Base-by-base conservation (phyloP, 2,329 filamentous ascomycete species). In the Celoporthe dispersa region DNA sequence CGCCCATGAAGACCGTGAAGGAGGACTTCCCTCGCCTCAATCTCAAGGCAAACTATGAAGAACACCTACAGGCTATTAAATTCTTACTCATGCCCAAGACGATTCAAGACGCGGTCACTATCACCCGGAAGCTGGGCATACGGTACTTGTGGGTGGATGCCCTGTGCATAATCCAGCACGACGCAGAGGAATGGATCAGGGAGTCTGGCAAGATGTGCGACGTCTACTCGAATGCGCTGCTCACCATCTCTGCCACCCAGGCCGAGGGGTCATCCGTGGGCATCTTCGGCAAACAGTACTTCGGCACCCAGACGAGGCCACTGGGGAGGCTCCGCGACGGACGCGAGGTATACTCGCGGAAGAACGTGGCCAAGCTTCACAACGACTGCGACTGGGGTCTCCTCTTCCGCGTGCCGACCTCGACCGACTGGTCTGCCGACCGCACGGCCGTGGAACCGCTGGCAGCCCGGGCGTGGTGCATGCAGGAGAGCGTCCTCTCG, bases 131-230 rank as follows among this genome's bases (percentile, higher is more conserved):
- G 12, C 66, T 76, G 1, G 69, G 70, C 0, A 72, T 73, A 12
- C 68, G 68, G 1, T 76, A 75, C 37, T 55, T 77, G 31, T 77
- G 76, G 76, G 72, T 77, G 19, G 75, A 77, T 61, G 71, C 74
- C 1, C 67, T 76, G 1, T 76, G 74, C 44, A 76, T 77, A n/a
- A 69, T 76, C 12, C 74, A 76, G 39, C 71, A 70, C 28, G 68
- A 75, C 63, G 11, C 64, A 5, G 68, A 67, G 6, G 74, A 75
- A 44, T 75, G 73, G 74, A 51, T 39, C 5, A 1, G 28, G 12
- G 74, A 75, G 44, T 72, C 72, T 5, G 28, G 22, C 1, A 70
- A 64, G 22, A 64, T 64, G 67, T 65, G 67, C 31, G 35, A 64
- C 12, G 67, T 69, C 8, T 69, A 69, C 25, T 51, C 61, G 16